Evolutionary conservation across 345 rosid genomes (phyloP).

Genomic region (Eucalyptus cloeziana): DNA sequence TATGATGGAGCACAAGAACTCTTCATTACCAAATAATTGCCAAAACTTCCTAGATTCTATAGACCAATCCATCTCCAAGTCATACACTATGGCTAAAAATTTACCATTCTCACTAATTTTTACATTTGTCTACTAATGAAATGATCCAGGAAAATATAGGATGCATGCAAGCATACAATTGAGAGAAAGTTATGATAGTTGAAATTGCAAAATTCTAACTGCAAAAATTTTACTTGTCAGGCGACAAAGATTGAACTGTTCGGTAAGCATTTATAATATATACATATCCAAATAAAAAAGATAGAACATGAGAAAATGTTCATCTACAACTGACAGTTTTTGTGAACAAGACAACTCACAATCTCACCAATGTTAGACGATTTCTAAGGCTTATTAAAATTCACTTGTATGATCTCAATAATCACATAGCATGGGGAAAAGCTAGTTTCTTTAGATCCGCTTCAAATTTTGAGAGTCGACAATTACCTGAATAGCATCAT

Average conservation of each 20-base stretch:
- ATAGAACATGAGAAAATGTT: not conserved
- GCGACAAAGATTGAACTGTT: not conserved
- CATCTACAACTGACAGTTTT: not conserved
- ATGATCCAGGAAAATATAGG: not conserved
- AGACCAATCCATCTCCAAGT: not conserved
- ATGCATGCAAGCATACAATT: not conserved
- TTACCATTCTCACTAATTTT: not conserved
- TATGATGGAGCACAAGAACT: not conserved
- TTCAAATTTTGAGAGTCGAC: not conserved
- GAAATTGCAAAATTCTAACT: not conserved
- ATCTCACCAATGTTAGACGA: not conserved
- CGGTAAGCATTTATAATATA: not conserved
- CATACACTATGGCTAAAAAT: not conserved
- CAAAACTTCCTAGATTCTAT: not conserved
- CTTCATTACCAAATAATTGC: not conserved
- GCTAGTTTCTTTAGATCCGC: not conserved
- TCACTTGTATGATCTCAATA: not conserved
- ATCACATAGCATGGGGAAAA: not conserved
- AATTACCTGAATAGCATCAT: constrained; percentile 92
- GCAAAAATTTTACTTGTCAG: not conserved
- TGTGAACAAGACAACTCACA: not conserved
- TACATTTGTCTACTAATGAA: not conserved
- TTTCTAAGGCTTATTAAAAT: not conserved
- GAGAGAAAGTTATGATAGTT: not conserved
- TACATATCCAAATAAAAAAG: not conserved